These are phyloP conservation scores for Eleusine coracana DNA, from an alignment of 176 grass and related monocot genomes.

Conservation along the genomic window DNA sequence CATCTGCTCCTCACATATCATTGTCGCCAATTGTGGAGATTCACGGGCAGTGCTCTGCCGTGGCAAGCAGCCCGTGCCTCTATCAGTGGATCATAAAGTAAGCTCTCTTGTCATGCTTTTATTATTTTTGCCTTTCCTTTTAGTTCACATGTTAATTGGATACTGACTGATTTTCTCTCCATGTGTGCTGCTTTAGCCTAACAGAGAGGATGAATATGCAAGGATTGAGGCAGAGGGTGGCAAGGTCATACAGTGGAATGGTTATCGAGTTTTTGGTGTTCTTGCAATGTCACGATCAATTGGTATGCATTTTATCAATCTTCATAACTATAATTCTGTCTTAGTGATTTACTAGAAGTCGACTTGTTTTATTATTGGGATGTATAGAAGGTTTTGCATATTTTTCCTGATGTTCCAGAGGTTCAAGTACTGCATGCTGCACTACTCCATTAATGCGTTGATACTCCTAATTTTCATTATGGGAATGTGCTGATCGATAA, in stretches of 20 bases:
- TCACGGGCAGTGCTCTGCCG: slow-evolving; percentile 88
- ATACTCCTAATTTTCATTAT: neutral
- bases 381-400: neutral
- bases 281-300: slow-evolving; percentile 99
- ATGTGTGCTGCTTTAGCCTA: slow-evolving; percentile 58
- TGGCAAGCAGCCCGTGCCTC: slow-evolving; percentile 74
- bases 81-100: slow-evolving; percentile 94
- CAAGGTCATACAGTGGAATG: slow-evolving; percentile 98
- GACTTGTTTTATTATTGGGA: slow-evolving; percentile 8
- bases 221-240: slow-evolving; percentile 87
- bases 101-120: slow-evolving; percentile 27
- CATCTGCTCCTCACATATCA: slow-evolving; percentile 89
- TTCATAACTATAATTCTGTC: neutral
- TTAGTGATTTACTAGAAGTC: slow-evolving; percentile 1
- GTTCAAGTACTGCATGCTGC: neutral
- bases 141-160: slow-evolving; percentile 46
- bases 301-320: slow-evolving; percentile 53
- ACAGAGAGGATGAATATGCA: slow-evolving; percentile 95
- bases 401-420: neutral
- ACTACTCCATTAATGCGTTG: slow-evolving; percentile 14
- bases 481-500: neutral
- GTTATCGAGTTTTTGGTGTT: slow-evolving; percentile 95
- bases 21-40: slow-evolving; percentile 81
- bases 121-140: slow-evolving; percentile 13
- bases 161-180: slow-evolving; percentile 33